Evolutionary conservation across 768 basidiomycete genomes (phyloP).

Genomic region (Phanerochaete sordida): DNA sequence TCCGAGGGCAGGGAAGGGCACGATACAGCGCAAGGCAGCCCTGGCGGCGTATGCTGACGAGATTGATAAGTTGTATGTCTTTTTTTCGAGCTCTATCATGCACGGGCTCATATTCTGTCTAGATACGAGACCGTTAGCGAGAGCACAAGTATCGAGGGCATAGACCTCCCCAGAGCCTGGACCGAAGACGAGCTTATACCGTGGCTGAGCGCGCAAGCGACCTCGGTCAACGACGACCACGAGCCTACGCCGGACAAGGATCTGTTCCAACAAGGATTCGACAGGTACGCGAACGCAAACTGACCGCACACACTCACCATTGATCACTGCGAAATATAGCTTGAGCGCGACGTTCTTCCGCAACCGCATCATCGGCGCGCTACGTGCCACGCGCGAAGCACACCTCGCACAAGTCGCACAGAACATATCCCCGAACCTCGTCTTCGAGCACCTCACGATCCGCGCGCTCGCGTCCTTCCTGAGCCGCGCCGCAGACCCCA

Average conservation of each 20-base stretch:
- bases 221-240: constrained; percentile 5
- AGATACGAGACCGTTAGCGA: constrained; percentile 14
- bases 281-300: constrained; percentile 12
- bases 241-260: not conserved
- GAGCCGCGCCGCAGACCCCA: not conserved
- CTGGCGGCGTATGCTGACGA: constrained; percentile 6
- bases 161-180: constrained; percentile 11
- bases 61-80: constrained; percentile 12
- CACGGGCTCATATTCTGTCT: constrained; percentile 7
- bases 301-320: not conserved
- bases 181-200: not conserved
- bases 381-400: not conserved
- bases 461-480: not conserved
- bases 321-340: not conserved
- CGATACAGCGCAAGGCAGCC: constrained; percentile 8
- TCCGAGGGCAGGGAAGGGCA: constrained; percentile 11
- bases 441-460: constrained; percentile 11
- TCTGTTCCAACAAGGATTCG: constrained; percentile 12
- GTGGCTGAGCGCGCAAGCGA: constrained; percentile 13
- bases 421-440: constrained; percentile 2
- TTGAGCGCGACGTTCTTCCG: constrained; percentile 13
- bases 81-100: not conserved
- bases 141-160: constrained; percentile 1
- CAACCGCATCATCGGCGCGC: constrained; percentile 12
- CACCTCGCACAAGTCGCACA: not conserved